Conservation (phyloP, 2,329 filamentous ascomycete genomes). For the Fusarium armeniacum region DNA sequence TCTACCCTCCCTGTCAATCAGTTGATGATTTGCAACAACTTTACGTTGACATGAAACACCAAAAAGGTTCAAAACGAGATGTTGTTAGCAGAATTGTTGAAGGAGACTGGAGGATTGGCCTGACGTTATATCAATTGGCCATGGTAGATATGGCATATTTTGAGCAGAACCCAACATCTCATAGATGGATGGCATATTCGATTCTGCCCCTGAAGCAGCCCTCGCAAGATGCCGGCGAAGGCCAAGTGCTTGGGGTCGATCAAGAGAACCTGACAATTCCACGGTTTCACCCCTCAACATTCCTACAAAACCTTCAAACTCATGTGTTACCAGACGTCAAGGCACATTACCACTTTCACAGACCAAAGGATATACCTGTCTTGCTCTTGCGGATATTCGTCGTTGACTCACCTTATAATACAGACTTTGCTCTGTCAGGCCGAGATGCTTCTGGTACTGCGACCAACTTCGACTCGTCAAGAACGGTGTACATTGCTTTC, state of each 20-base stretch:
- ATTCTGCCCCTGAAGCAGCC: constrained; percentile 67
- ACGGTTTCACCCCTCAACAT: constrained; percentile 84
- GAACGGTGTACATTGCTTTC: constrained; percentile 84
- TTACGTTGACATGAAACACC: constrained; percentile 71
- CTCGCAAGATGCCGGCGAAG: constrained; percentile 55
- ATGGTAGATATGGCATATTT: constrained; percentile 78
- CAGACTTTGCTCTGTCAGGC: constrained; percentile 62
- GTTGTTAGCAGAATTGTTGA: constrained; percentile 74
- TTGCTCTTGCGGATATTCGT: constrained; percentile 84
- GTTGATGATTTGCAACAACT: constrained; percentile 75
- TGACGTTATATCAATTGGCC: constrained; percentile 75
- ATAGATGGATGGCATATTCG: constrained; percentile 74
- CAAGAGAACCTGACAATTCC: constrained; percentile 68
- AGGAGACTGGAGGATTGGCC: constrained; percentile 76
- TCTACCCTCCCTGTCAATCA: constrained; percentile 77
- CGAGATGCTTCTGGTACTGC: constrained; percentile 52
- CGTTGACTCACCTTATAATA: constrained; percentile 84
- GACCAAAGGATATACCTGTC: constrained; percentile 76
- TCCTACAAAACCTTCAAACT: constrained; percentile 80
- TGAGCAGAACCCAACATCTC: constrained; percentile 73
- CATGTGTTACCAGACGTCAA: constrained; percentile 85
- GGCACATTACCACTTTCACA: constrained; percentile 84
- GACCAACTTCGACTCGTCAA: constrained; percentile 72
- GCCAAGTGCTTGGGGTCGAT: constrained; percentile 60
- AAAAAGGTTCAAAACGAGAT: constrained; percentile 73